Evolutionary conservation across 805 yeast species (phyloP).

Genomic region (Suhomyces pyralidae): DNA sequence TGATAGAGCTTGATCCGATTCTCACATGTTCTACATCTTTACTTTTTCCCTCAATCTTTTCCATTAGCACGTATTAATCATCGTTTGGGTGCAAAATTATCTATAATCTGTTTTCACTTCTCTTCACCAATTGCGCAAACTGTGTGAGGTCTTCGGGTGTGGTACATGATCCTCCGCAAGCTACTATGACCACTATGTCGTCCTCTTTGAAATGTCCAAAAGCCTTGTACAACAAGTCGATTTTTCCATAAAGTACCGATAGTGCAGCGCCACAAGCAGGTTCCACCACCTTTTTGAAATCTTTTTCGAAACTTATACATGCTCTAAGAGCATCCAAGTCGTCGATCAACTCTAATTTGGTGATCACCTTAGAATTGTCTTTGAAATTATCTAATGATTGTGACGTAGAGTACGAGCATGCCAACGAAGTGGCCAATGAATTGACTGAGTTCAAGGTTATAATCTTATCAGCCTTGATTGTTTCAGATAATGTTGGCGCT

Average conservation of each 20-base stretch:
- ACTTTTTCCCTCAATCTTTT: neutral
- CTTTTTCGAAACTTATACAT: slow-evolving; percentile 47
- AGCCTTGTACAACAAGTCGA: slow-evolving; percentile 22
- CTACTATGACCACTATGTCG: slow-evolving; percentile 50
- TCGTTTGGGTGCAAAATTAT: neutral
- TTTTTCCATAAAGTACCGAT: slow-evolving; percentile 45
- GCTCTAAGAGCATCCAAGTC: slow-evolving; percentile 58
- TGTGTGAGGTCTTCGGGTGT: slow-evolving; percentile 11
- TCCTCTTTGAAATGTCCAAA: slow-evolving; percentile 31
- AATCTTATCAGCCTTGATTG: slow-evolving; percentile 45
- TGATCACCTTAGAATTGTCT: slow-evolving; percentile 10
- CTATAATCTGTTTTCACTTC: slow-evolving; percentile 8
- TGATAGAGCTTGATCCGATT: neutral
- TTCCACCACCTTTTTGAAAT: slow-evolving; percentile 53
- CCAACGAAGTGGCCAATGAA: slow-evolving; percentile 63
- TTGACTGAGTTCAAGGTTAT: slow-evolving; percentile 44
- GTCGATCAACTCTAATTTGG: slow-evolving; percentile 27
- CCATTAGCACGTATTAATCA: neutral
- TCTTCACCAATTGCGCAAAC: slow-evolving; percentile 12
- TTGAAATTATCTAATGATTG: slow-evolving; percentile 43
- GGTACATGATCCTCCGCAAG: slow-evolving; percentile 47
- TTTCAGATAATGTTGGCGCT: slow-evolving; percentile 54
- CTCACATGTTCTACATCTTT: neutral
- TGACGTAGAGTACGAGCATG: slow-evolving; percentile 55
- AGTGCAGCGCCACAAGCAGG: slow-evolving; percentile 76